Evolutionary conservation across 768 basidiomycete genomes (phyloP), one percentile per base, ranked within the genome.

Genomic region (Lenzites betulinus): DNA sequence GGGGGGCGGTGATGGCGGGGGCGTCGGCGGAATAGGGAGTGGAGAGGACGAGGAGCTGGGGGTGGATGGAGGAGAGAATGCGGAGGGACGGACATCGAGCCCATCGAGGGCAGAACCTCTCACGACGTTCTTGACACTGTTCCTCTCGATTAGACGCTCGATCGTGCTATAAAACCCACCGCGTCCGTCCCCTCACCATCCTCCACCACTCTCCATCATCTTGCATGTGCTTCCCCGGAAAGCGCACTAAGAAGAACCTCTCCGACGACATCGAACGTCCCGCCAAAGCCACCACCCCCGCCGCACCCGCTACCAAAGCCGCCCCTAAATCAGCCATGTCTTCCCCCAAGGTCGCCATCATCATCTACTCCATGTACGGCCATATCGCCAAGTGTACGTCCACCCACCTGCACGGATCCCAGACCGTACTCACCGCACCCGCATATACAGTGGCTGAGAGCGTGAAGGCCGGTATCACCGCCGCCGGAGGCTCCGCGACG

Each of bases 341-440:
- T 25, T 49, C 65, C 44, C 87, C 89, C 38, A 83, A 74, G 67
- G 75, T 90, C 67, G 88, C 88, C 58, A 89, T 91, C 67, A 64
- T 91, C 68, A 86, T 91, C 73, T 92, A 92, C 75, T 75, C 86
- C 36, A 75, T 89, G 79, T 89, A 88, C 71, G 88, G 88, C 65
- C 90, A 92, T 71, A 85, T 91, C 73, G 81, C 80, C 53, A 83
- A 81, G 67, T 50, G 90, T 91, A 66, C 54, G 85, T 77, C 47
- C 11, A 51, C 48, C 44, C 51, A 30, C 38, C 38, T 3, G 7
- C 22, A 48, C 30, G 28, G 1, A 3, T 47, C 20, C n/a, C 18
- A 41, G 12, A 12, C 2, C n/a, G 26, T 49, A 23, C 63, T 62
- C 2, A 64, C 44, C 39, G 25, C 38, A 16, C 23, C n/a, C 39